Conservation (phyloP, 768 basidiomycete genomes). For the Leucocoprinus leucothites region DNA sequence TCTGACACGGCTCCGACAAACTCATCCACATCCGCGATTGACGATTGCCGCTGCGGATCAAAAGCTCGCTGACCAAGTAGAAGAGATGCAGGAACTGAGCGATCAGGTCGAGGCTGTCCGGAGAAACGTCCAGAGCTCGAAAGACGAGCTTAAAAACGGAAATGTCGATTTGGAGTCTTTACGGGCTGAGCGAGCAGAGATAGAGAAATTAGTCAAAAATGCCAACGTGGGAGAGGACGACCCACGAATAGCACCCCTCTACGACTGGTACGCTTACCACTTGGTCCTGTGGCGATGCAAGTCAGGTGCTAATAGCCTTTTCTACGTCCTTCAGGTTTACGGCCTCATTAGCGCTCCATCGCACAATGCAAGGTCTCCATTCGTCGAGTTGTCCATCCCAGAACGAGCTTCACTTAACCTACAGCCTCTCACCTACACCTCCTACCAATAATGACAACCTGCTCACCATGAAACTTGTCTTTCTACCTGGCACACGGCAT, state of each 20-base stretch:
- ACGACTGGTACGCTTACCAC: conserved; percentile 55
- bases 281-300: not conserved
- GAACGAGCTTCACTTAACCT: conserved; percentile 74
- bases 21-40: conserved; percentile 75
- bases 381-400: conserved; percentile 61
- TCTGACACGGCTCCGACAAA: conserved; percentile 75
- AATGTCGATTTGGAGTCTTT: conserved; percentile 55
- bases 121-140: conserved; percentile 47
- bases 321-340: conserved; percentile 58
- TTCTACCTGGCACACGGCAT: conserved; percentile 65
- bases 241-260: conserved; percentile 56
- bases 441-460: conserved; percentile 10
- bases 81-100: conserved; percentile 72
- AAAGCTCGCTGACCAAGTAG: conserved; percentile 72
- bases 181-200: conserved; percentile 60
- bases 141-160: conserved; percentile 58
- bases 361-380: conserved; percentile 55
- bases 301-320: not conserved
- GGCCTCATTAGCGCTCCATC: conserved; percentile 63
- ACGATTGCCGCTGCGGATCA: conserved; percentile 74
- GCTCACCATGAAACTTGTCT: conserved; percentile 56
- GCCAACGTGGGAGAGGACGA: conserved; percentile 62
- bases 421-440: conserved; percentile 26
- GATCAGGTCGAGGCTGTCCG: conserved; percentile 60
- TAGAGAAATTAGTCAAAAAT: conserved; percentile 64